Conservation (phyloP, 2,329 filamentous ascomycete species). For the Calonectria hawksworthii region DNA sequence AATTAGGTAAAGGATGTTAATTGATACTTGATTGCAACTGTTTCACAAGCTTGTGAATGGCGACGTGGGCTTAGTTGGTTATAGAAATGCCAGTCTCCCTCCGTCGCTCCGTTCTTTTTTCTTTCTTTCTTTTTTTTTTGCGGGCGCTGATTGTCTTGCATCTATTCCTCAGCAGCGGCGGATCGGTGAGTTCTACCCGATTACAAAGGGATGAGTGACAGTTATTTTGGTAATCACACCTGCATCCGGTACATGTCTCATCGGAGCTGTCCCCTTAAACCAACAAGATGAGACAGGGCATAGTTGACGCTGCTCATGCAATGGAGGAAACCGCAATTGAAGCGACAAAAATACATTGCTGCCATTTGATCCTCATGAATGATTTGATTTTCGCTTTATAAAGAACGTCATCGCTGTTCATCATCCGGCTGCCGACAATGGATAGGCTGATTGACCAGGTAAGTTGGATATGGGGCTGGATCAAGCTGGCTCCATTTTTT, state of each 20-base stretch:
- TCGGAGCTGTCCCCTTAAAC: neutral
- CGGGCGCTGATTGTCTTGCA: neutral
- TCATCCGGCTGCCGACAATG: neutral
- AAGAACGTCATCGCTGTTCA: neutral
- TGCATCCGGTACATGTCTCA: slow-evolving; percentile 1
- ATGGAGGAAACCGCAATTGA: neutral
- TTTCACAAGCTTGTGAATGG: neutral
- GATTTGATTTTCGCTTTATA: neutral
- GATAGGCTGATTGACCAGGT: neutral
- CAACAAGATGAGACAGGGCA: neutral
- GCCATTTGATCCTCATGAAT: too few species aligned
- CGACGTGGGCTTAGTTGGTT: neutral
- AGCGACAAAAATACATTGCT: neutral
- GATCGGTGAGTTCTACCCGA: neutral
- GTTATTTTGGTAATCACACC: neutral
- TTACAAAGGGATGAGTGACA: too few species aligned
- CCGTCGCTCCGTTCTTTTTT: neutral
- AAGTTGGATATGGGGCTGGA: neutral
- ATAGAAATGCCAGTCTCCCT: neutral
- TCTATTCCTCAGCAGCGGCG: neutral
- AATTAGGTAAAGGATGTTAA: neutral
- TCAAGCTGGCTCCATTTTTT: neutral
- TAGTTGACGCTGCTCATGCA: neutral
- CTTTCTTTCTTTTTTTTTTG: neutral
- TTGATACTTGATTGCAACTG: neutral